phyloP scores from a whole-genome alignment of 805 yeast species.

The Grigorovia humatica region DNA sequence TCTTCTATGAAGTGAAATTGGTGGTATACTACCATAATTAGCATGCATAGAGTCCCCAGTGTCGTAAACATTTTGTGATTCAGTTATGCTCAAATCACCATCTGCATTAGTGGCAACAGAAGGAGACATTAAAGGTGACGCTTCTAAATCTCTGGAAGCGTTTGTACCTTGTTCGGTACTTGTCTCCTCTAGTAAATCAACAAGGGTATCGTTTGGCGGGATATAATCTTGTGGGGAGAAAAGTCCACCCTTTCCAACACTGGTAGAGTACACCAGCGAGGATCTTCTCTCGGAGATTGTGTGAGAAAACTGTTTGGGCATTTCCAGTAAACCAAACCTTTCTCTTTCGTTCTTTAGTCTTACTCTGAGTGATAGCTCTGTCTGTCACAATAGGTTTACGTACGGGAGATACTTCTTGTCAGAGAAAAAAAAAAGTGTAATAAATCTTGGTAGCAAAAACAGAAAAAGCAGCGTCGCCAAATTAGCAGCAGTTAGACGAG shows the following conservation, averaged over 20 bases:
- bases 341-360: neutral
- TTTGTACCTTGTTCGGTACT: constrained; percentile 1
- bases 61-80: neutral
- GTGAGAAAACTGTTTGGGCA: constrained; percentile 21
- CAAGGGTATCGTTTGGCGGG: constrained; percentile 6
- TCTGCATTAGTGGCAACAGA: neutral
- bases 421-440: no score
- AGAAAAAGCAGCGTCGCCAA: neutral
- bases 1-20: neutral
- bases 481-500: neutral
- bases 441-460: neutral
- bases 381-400: no score
- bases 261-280: constrained; percentile 25
- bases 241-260: constrained; percentile 27
- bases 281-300: constrained; percentile 23
- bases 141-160: constrained; percentile 1
- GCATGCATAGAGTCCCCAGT: neutral
- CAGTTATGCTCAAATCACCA: neutral
- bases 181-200: constrained; percentile 5
- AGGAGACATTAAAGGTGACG: neutral
- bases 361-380: no score
- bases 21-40: constrained; percentile 2
- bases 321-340: neutral
- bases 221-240: constrained; percentile 25
- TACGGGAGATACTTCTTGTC: no score